Base-by-base conservation (phyloP, 2,329 filamentous ascomycete species). In the Emmonsiellopsis sp. region DNA sequence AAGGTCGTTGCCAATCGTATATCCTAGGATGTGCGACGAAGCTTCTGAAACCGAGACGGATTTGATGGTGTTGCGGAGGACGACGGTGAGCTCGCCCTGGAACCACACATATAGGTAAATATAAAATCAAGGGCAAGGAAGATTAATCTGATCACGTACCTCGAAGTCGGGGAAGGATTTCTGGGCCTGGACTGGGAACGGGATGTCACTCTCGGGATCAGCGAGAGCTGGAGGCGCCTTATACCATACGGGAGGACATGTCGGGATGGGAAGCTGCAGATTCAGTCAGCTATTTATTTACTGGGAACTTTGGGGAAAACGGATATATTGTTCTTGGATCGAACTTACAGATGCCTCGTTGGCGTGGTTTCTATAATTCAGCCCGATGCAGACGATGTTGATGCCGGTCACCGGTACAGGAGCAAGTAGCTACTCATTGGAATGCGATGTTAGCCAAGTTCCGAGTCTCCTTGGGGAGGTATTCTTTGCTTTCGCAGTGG, bases 281-380 rank as follows among this genome's bases (percentile, higher is more conserved):
- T n/a, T 10, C 35, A n/a, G 35, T 38, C 35, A 38, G 35, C 35
- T n/a, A 38, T n/a, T 9, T 38, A 38, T 6, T 37, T 37, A 37
- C 34, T 37, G 34, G 34, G 34, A 37, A 37, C 34, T 37, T 11
- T 7, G 34, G 34, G 34, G 34, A 37, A n/a, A n/a, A n/a, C 3
- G 20, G 20, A 26, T 26, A 26, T 26, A 26, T 26, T 5, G 20
- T 38, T 38, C 13, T 38, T 9, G 35, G 35, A n/a, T n/a, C n/a
- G n/a, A n/a, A 38, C 13, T 9, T 38, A 38, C 35, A 10, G 35
- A 38, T 10, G 35, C 35, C 35, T 38, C 35, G 35, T 76, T 80
- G 56, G n/a, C 32, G 53, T 26, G 47, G 44, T 32, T 44, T 30
- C 26, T 44, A 44, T 44, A 44, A 44, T 44, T 44, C 15, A 44